Percentiles rank a stretch among this genome's conserved stretches.
These are phyloP conservation scores for Cunninghamia lanceolata DNA, from an alignment of 75 land plant species.

Conservation along the genomic window DNA sequence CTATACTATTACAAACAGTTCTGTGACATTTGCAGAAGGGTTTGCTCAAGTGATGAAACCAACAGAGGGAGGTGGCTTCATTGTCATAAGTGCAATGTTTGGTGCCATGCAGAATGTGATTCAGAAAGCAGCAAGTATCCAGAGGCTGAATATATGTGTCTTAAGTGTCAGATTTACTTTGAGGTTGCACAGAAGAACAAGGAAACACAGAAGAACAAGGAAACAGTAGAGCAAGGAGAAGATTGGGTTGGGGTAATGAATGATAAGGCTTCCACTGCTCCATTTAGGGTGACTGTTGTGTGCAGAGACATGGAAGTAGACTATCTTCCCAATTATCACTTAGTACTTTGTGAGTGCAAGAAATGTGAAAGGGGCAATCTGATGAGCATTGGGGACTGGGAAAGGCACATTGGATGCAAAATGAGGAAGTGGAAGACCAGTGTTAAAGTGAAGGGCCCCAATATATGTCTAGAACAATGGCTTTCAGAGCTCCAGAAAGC, in stretches of 20 bases:
- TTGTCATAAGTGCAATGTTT: neutral
- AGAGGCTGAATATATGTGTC: neutral
- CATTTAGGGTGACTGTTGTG: neutral
- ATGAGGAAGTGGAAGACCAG: neutral
- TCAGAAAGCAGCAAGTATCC: neutral
- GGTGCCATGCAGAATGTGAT: neutral
- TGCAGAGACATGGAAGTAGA: neutral
- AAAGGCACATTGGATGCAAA: neutral
- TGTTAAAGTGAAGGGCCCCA: neutral
- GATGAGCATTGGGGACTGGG: neutral
- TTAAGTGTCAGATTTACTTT: neutral
- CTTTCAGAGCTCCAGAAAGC: slow-evolving; percentile 9
- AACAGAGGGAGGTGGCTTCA: neutral
- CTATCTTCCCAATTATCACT: neutral
- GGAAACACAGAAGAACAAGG: neutral
- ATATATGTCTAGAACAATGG: neutral
- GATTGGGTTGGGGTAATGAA: too few relatives aligned
- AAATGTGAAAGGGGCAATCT: neutral
- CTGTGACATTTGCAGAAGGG: neutral
- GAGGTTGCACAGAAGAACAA: neutral
- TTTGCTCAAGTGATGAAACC: neutral
- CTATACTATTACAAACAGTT: neutral
- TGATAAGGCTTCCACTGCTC: neutral
- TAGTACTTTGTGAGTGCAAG: neutral
- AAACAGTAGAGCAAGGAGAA: too few relatives aligned